phyloP scores from a whole-genome alignment of 1,284 basidiomycete genomes.

The Cutaneotrichosporon sp. region DNA sequence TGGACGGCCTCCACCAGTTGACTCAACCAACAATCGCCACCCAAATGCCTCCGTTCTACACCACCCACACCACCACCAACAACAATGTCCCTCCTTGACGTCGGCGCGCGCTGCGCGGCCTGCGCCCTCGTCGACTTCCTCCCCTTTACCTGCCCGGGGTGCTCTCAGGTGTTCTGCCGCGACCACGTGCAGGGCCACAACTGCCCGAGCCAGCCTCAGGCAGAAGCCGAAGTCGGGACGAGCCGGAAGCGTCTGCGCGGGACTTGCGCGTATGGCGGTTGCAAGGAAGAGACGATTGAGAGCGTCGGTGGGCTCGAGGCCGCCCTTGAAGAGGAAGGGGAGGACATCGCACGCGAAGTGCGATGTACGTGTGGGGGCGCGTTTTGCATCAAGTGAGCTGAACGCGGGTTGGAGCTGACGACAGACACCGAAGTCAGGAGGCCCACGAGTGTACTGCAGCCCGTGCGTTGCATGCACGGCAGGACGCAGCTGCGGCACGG shows the following conservation, averaged over 20 bases:
- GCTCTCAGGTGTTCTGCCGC: slow-evolving; percentile 35
- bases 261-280: slow-evolving; percentile 31
- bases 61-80: too few species aligned
- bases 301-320: slow-evolving; percentile 33
- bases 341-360: slow-evolving; percentile 35
- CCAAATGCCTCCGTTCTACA: slow-evolving; percentile 5
- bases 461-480: slow-evolving; percentile 28
- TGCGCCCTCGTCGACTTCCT: slow-evolving; percentile 48
- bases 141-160: slow-evolving; percentile 39
- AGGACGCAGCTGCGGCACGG: slow-evolving; percentile 31
- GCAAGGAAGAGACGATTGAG: slow-evolving; percentile 40
- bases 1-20: slow-evolving; percentile 8
- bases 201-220: too few species aligned
- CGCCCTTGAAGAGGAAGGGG: slow-evolving; percentile 18
- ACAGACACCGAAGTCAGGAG: slow-evolving; percentile 37
- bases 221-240: too few species aligned
- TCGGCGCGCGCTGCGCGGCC: slow-evolving; percentile 35
- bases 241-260: slow-evolving; percentile 22
- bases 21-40: slow-evolving; percentile 3
- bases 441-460: slow-evolving; percentile 41
- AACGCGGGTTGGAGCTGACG: not conserved
- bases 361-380: slow-evolving; percentile 40
- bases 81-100: slow-evolving; percentile 37
- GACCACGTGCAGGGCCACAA: slow-evolving; percentile 37
- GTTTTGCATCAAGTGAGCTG: slow-evolving; percentile 43